Base-by-base conservation (phyloP, 352 stramenopile genomes). In the Phytopythium litorale region DNA sequence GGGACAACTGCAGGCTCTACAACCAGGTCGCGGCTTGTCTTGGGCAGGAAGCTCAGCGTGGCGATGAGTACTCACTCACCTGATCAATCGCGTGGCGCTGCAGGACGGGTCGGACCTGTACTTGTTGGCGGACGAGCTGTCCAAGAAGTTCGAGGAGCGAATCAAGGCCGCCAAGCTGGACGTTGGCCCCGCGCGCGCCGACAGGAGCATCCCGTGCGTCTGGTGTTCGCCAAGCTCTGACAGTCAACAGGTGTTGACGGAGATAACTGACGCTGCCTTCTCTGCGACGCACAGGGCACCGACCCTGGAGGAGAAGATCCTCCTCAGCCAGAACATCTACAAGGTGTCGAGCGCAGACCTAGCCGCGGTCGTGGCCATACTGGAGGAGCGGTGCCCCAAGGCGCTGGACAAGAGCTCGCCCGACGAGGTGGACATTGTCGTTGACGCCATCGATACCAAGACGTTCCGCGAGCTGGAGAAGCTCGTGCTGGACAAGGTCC, bases 271-370 rank as follows among this genome's bases (percentile, higher is more conserved):
- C 3, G 51, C 25, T 38, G 12, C 51, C 45, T 57, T 58, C 54
- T 66, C 65, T 43, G 33, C 77, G 30, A 21, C 71, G 56, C 32
- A 16, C 43, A 96, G 88, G 33, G 69, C 88, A n/a, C 86, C 87
- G 35, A 84, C 76, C 48, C 66, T 89, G 28, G 85, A 92, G 46
- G 85, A 92, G 56, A 94, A 94, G 70, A 88, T 95, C 35, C 62
- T 77, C 48, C 92, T 97, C 52, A 93, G 87, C 62, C 87, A 96
- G 54, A 91, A 93, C 73, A 92, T 96, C 49, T 97, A 96, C 81
- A 92, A 94, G 70, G 64, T 97, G 25, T 61, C 79, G 23, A 68
- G 62, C 46, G 83, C 92, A 30, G 87, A 96, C 32, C 72, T 97
- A 0, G 74, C 72, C 15, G 70, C 70, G n/a, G 64, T 97, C 56